Conservation (phyloP, 2,329 filamentous ascomycete species). For the Chrysoporthe austroafricana region DNA sequence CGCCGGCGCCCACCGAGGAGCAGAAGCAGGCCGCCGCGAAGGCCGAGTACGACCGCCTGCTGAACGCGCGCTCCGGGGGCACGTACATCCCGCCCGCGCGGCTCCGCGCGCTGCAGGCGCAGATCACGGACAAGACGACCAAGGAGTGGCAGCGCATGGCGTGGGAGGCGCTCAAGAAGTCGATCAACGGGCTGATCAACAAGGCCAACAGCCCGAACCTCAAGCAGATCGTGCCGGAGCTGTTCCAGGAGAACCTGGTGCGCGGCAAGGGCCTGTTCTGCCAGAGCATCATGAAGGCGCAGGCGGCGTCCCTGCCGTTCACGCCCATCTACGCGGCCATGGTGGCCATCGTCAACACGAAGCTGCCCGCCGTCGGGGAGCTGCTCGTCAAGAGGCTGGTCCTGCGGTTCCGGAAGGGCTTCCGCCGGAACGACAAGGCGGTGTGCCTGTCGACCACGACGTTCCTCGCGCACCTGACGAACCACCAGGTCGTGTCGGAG, state of each 20-base stretch:
- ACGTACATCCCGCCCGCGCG: slow-evolving; percentile 95
- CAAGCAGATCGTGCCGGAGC: slow-evolving; percentile 93
- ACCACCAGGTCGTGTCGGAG: slow-evolving; percentile 94
- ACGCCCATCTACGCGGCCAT: slow-evolving; percentile 96
- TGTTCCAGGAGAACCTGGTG: slow-evolving; percentile 93
- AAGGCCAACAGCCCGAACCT: slow-evolving; percentile 99
- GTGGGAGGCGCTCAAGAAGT: slow-evolving; percentile 98
- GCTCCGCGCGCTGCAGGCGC: slow-evolving; percentile 87
- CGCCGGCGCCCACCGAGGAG: slow-evolving; percentile 65
- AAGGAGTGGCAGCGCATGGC: slow-evolving; percentile 99
- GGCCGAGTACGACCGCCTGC: slow-evolving; percentile 89
- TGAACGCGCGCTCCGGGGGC: slow-evolving; percentile 91
- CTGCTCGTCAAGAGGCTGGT: slow-evolving; percentile 83
- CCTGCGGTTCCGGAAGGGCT: slow-evolving; percentile 92
- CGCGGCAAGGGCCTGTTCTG: slow-evolving; percentile 92
- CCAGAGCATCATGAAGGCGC: slow-evolving; percentile 96
- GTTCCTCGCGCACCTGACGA: slow-evolving; percentile 93
- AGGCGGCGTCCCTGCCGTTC: slow-evolving; percentile 92
- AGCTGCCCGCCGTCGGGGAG: slow-evolving; percentile 92
- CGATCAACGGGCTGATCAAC: slow-evolving; percentile 98
- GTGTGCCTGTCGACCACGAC: slow-evolving; percentile 92
- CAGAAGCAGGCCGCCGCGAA: slow-evolving; percentile 88
- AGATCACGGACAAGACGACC: slow-evolving; percentile 94
- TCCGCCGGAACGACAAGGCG: slow-evolving; percentile 94
- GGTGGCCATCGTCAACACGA: slow-evolving; percentile 96